Evolutionary conservation across 2,329 filamentous ascomycete species (phyloP).

Genomic region (Leptosphaerulina australis): DNA sequence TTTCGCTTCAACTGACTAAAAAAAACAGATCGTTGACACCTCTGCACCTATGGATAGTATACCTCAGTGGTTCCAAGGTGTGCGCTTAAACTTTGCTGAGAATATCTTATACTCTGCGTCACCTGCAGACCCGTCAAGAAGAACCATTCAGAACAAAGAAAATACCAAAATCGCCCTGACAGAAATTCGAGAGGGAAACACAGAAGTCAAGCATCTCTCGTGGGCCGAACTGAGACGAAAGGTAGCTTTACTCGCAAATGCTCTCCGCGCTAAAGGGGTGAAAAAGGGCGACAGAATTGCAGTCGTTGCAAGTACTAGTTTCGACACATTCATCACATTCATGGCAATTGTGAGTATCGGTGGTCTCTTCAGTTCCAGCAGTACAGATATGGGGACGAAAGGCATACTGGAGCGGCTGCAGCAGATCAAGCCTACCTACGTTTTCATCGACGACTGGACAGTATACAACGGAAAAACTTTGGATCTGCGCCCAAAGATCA

Average conservation of each 20-base stretch:
- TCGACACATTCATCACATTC: constrained; percentile 75
- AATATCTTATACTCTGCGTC: constrained; percentile 71
- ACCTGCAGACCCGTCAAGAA: constrained; percentile 51
- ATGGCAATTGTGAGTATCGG: constrained; percentile 73
- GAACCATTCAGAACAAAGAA: constrained; percentile 67
- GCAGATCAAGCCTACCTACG: constrained; percentile 76
- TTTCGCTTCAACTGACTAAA: background rate
- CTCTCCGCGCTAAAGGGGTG: constrained; percentile 70
- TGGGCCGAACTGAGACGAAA: constrained; percentile 69
- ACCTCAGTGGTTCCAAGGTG: constrained; percentile 78
- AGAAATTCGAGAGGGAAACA: constrained; percentile 72
- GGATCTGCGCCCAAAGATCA: constrained; percentile 75
- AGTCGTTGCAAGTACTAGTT: constrained; percentile 74
- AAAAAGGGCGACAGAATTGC: constrained; percentile 75
- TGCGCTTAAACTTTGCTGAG: constrained; percentile 78
- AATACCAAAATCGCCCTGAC: constrained; percentile 73
- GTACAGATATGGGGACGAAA: constrained; percentile 82
- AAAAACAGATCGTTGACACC: constrained; percentile 66
- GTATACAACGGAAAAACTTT: constrained; percentile 79
- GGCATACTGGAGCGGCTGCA: constrained; percentile 75
- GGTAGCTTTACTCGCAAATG: constrained; percentile 66
- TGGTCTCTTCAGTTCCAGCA: constrained; percentile 75
- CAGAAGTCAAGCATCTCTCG: constrained; percentile 60
- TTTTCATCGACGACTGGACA: constrained; percentile 84
- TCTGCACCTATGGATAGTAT: constrained; percentile 70